Evolutionary conservation across 2,329 filamentous ascomycete genomes (phyloP), one percentile per base, ranked within the genome.

Genomic region (Gaeumannomyces tritici): DNA sequence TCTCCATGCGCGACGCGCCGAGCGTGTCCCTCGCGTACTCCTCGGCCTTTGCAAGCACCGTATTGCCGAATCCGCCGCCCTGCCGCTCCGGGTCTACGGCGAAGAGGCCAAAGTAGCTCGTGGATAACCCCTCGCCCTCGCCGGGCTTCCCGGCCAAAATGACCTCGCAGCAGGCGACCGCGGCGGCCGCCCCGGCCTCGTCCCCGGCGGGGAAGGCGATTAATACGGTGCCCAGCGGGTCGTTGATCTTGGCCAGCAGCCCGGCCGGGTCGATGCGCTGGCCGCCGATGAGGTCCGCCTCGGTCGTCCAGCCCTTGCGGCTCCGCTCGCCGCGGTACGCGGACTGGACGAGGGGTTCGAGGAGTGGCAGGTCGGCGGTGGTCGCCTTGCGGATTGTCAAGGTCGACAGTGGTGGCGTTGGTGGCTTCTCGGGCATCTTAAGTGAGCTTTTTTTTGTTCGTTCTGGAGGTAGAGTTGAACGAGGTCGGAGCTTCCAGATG

Each of bases 101-200:
- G 26, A 82, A 79, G 47, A 81, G 72, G 60, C 78, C 78, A 61
- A 82, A 79, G 68, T 80, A 78, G 24, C 73, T 74, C 47, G 71
- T 64, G 15, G 63, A 18, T 0, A 21, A 1, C 2, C 3, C 21
- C 5, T 7, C 21, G 3, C 18, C 21, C 7, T 9, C 21, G 42
- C n/a, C 42, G 42, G 18, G 18, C 42, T 51, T 51, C 7, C 65
- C 63, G 24, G 67, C 70, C 35, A 67, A 69, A 29, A 72, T 64
- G 4, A 81, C 63, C 63, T 80, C 78, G 67, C 77, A 80, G 72
- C 79, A 81, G n/a, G 73, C 74, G 2, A 77, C 69, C 3, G 78
- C 70, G 0, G 60, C 54, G n/a, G 62, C 3, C 61, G 21, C 62
- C 9, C 13, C n/a, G 11, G 5, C 6, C 55, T 66, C 65, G 3